Percentiles rank a stretch among this genome's conserved stretches.
Conservation (phyloP, 2,329 filamentous ascomycete species). For the Penicillium glabrum region DNA sequence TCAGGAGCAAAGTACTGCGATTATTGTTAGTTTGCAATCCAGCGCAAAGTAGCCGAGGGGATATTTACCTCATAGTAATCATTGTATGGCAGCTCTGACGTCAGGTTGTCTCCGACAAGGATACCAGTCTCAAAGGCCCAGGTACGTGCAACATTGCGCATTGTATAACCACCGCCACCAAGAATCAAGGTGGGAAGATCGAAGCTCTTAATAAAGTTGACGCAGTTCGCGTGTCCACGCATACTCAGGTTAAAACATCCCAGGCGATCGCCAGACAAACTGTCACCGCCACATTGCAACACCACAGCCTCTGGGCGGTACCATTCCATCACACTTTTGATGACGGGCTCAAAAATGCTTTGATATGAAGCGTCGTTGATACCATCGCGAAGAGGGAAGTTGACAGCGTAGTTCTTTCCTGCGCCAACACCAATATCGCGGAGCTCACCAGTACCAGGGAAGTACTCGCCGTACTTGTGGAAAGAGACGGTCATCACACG, state of each 20-base stretch:
- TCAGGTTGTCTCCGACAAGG: conserved; percentile 79
- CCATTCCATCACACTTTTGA: conserved; percentile 67
- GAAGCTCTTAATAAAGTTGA: conserved; percentile 68
- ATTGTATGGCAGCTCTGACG: conserved; percentile 84
- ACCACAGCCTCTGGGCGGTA: conserved; percentile 68
- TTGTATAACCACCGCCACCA: conserved; percentile 69
- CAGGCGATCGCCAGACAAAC: conserved; percentile 64
- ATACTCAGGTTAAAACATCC: conserved; percentile 72
- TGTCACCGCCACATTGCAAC: conserved; percentile 68
- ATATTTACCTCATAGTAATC: conserved; percentile 77
- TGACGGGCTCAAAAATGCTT: conserved; percentile 67
- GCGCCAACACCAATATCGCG: conserved; percentile 67
- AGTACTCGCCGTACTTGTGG: conserved; percentile 73
- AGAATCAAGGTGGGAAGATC: conserved; percentile 65
- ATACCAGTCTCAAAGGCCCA: conserved; percentile 72
- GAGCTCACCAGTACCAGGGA: conserved; percentile 68
- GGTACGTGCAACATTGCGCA: conserved; percentile 63
- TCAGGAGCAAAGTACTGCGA: conserved; percentile 67
- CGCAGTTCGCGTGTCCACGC: conserved; percentile 69
- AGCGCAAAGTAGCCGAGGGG: background rate
- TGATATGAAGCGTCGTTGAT: conserved; percentile 69
- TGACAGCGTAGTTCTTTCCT: conserved; percentile 68
- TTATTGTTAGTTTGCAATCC: conserved; percentile 22
- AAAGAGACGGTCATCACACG: conserved; percentile 72
- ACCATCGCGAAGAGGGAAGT: conserved; percentile 68